A percentile compares a stretch with the other conserved stretches of the same genome.
Conservation (phyloP, 768 basidiomycete species). For the Termitomyces sp. region DNA sequence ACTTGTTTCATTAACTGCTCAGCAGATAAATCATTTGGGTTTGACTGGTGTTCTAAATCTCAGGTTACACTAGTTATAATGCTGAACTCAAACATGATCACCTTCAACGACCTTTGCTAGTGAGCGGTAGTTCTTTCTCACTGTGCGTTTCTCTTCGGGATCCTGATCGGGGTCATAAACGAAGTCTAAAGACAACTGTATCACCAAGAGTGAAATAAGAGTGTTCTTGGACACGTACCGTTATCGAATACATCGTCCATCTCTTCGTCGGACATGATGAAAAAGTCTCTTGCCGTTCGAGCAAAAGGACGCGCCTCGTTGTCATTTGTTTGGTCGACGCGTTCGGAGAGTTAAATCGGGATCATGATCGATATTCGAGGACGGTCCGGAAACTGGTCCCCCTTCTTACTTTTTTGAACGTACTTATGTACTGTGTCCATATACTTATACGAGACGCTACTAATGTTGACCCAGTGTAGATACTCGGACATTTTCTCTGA, state of each 20-base stretch:
- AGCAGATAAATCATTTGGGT: slow-evolving; percentile 51
- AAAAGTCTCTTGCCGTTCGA: neutral
- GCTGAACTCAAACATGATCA: slow-evolving; percentile 19
- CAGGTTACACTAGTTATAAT: neutral
- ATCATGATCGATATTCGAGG: neutral
- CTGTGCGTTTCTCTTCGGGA: slow-evolving; percentile 68
- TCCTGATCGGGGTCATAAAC: slow-evolving; percentile 84
- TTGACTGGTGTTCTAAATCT: slow-evolving; percentile 36
- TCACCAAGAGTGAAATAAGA: neutral
- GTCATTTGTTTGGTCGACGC: neutral
- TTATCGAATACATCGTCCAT: slow-evolving; percentile 18
- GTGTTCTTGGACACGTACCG: neutral
- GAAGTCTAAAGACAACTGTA: slow-evolving; percentile 20
- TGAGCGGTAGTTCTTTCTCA: slow-evolving; percentile 69
- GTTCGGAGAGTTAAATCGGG: neutral
- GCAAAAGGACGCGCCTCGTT: neutral
- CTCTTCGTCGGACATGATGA: slow-evolving; percentile 25
- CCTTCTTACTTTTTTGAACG: too few relatives aligned
- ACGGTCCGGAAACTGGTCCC: too few relatives aligned
- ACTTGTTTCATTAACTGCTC: slow-evolving; percentile 53
- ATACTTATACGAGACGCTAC: neutral
- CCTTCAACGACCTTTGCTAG: slow-evolving; percentile 64
- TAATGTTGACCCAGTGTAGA: neutral
- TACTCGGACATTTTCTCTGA: neutral
- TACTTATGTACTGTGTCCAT: neutral